phyloP scores from a whole-genome alignment of 1,284 basidiomycete genomes.

The Agroathelia rolfsii region DNA sequence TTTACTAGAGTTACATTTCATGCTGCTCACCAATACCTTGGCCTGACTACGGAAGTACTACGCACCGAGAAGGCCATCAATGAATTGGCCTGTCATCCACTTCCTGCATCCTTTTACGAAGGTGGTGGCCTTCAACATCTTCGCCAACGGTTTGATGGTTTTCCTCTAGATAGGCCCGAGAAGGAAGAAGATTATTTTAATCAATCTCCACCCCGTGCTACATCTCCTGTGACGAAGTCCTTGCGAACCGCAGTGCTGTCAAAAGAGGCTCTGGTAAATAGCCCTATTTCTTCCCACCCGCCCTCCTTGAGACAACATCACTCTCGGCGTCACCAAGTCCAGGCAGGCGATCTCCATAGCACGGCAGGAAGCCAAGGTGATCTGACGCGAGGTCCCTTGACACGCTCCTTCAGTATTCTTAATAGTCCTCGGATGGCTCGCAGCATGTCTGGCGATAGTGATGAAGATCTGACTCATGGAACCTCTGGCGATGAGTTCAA shows the following conservation, averaged over 20 bases:
- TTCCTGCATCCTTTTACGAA: constrained; percentile 88
- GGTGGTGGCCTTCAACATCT: constrained; percentile 87
- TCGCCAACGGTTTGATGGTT: constrained; percentile 73
- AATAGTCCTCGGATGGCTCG: constrained; percentile 40
- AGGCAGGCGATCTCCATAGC: constrained; percentile 60
- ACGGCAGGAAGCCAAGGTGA: constrained; percentile 36
- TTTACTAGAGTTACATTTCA: constrained; percentile 97
- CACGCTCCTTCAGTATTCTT: constrained; percentile 39
- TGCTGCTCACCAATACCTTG: constrained; percentile 92
- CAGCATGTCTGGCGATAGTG: constrained; percentile 17
- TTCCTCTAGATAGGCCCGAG: constrained; percentile 34
- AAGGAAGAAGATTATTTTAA: constrained; percentile 49
- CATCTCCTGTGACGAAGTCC: constrained; percentile 10
- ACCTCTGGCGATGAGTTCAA: constrained; percentile 61
- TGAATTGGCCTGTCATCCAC: constrained; percentile 89
- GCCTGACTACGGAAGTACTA: constrained; percentile 90
- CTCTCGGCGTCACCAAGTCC: constrained; percentile 35
- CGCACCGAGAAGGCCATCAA: constrained; percentile 96
- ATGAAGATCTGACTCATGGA: constrained; percentile 22
- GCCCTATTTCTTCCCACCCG: constrained; percentile 12
- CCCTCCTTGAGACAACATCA: constrained; percentile 6
- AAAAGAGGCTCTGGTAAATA: constrained; percentile 17
- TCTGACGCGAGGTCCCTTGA: constrained; percentile 31
- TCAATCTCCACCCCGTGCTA: constrained; percentile 16
- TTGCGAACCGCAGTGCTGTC: constrained; percentile 11